Percentiles rank a stretch among this genome's conserved stretches.
phyloP scores from a whole-genome alignment of 164 flowering plant species.

The Aristolochia californica region DNA sequence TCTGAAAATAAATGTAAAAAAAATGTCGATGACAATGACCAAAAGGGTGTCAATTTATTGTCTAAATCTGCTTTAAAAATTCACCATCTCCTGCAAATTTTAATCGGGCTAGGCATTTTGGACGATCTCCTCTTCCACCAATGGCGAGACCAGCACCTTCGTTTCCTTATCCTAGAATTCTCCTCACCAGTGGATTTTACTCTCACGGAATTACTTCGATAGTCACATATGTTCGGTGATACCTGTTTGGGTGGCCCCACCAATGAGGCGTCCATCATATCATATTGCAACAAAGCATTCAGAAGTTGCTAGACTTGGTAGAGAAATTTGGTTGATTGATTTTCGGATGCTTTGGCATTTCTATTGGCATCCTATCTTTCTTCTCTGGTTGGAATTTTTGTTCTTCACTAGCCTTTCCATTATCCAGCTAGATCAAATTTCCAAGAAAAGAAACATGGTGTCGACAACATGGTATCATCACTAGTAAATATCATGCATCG shows the following conservation, averaged over 20 bases:
- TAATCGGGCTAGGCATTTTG: slow-evolving; percentile 5
- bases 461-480: no score
- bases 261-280: slow-evolving; percentile 12
- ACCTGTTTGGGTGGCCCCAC: slow-evolving; percentile 43
- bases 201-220: slow-evolving; percentile 29
- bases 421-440: no score
- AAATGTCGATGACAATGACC: slow-evolving; percentile 11
- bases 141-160: neutral
- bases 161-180: slow-evolving; percentile 7
- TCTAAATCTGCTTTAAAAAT: slow-evolving; percentile 4
- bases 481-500: no score
- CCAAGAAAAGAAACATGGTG: no score
- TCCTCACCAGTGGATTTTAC: slow-evolving; percentile 3
- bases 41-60: neutral
- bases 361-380: no score
- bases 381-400: no score
- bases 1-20: slow-evolving; percentile 13
- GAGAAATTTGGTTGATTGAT: no score
- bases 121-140: slow-evolving; percentile 7
- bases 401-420: no score
- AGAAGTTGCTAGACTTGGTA: no score
- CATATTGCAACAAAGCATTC: no score
- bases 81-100: neutral
- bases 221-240: slow-evolving; percentile 39
- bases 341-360: no score